Percentiles rank a stretch among this genome's conserved stretches.
phyloP scores from a whole-genome alignment of 2,329 filamentous ascomycete genomes.

The Graphilbum ipis-grandicollis region DNA sequence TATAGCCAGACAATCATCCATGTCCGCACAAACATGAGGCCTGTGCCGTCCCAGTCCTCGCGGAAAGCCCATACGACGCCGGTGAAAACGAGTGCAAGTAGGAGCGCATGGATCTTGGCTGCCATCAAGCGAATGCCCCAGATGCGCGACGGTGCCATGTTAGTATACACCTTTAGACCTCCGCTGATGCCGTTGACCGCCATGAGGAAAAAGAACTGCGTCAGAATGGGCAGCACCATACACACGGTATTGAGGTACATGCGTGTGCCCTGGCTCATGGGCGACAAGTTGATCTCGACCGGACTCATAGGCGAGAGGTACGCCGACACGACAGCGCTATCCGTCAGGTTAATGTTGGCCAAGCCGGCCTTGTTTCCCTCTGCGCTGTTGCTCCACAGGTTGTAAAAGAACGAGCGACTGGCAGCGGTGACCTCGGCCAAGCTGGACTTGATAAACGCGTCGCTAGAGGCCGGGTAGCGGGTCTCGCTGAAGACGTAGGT shows the following conservation, averaged over 20 bases:
- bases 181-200: constrained; percentile 14
- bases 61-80: constrained; percentile 27
- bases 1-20: constrained; percentile 20
- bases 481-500: constrained; percentile 20
- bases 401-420: no score
- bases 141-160: no score
- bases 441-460: constrained; percentile 11
- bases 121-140: constrained; percentile 13
- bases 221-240: constrained; percentile 19
- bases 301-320: constrained; percentile 15
- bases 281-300: constrained; percentile 13
- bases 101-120: constrained; percentile 15
- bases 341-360: constrained; percentile 11
- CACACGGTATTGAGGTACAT: constrained; percentile 21
- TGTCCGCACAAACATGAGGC: constrained; percentile 11
- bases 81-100: constrained; percentile 19
- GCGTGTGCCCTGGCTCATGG: constrained; percentile 17
- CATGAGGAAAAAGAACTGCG: constrained; percentile 15
- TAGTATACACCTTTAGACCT: constrained; percentile 1
- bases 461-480: constrained; percentile 14
- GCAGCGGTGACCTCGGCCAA: constrained; percentile 6
- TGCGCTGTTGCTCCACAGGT: no score
- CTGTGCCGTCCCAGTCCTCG: constrained; percentile 21
- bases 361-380: no score
- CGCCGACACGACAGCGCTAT: neutral